Evolutionary conservation across 345 rosid species (phyloP), one percentile per base, ranked within the genome.

Genomic region (Erucastrum elatum): DNA sequence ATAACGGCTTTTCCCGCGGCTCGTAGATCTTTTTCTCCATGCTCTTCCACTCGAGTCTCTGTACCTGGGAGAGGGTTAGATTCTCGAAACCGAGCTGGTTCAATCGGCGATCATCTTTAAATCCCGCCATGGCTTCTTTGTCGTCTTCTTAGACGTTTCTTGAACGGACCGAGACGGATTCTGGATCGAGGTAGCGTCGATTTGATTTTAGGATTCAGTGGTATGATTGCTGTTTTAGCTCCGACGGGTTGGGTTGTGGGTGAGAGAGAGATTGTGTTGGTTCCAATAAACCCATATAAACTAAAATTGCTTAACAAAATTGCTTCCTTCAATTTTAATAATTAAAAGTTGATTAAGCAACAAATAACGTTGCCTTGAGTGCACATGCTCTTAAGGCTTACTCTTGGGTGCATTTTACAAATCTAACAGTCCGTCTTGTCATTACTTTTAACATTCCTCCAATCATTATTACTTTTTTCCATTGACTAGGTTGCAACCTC

Each of bases 21-120:
- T 2, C 71, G 15, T 61, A 84, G 51, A 87, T 84, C 75, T 83
- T 90, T 46, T 26, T 4, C 77, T 92, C 94, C 75, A 88, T 21
- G 12, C 72, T 71, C 29, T 85, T 86, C 93, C 85, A 88, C 0
- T 88, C 93, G 82, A 86, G 84, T 73, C 84, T 92, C 46, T 80
- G 87, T 49, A 89, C 65, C 80, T 78, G 85, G 15, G 86, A 71
- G 6, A 44, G 17, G 6, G 39, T 83, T 39, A 88, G 35, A 33
- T 81, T 78, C 77, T 92, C 92, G 35, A 88, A 85, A 4, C 91
- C 88, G 0, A 89, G 74, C n/a, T 61, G 74, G 26, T 85, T 75
- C 13, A 92, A 12, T 89, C 93, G 0, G 91, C 92, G 17, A 92
- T 90, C 37, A 84, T 74, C 53, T 84, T 89, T 63, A 92, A 58